Conservation (phyloP, 1,284 basidiomycete species). For the Trametes hirsuta region DNA sequence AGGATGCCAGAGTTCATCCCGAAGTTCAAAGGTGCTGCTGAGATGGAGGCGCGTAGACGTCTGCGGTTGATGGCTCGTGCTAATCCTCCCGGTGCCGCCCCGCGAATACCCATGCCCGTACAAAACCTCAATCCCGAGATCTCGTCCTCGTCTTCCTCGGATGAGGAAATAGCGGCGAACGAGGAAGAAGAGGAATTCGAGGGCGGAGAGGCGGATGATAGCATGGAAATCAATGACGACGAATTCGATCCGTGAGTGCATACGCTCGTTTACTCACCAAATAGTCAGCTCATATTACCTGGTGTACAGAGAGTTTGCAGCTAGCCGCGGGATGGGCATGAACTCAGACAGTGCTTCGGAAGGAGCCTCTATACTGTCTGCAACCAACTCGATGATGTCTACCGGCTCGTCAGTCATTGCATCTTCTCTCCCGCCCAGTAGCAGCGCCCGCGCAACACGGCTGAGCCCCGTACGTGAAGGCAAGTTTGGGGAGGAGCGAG, state of each 20-base stretch:
- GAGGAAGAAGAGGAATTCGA: slow-evolving; percentile 63
- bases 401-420: slow-evolving; percentile 50
- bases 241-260: slow-evolving; percentile 74
- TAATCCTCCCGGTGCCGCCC: slow-evolving; percentile 22
- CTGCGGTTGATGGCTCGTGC: slow-evolving; percentile 52
- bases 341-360: slow-evolving; percentile 64
- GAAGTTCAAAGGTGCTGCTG: slow-evolving; percentile 67
- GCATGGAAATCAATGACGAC: slow-evolving; percentile 65
- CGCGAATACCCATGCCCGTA: slow-evolving; percentile 22
- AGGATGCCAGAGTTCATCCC: slow-evolving; percentile 53
- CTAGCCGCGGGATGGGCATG: slow-evolving; percentile 33
- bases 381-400: slow-evolving; percentile 50
- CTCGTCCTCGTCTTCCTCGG: slow-evolving; percentile 53
- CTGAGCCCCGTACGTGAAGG: slow-evolving; percentile 73
- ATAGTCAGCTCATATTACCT: slow-evolving; percentile 48
- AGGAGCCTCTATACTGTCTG: slow-evolving; percentile 56
- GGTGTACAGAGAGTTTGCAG: slow-evolving; percentile 44
- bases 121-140: slow-evolving; percentile 48
- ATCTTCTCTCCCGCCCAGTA: slow-evolving; percentile 48
- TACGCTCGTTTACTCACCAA: neutral
- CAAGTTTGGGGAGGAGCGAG: slow-evolving; percentile 32
- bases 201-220: slow-evolving; percentile 45
- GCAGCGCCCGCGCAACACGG: slow-evolving; percentile 47
- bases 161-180: slow-evolving; percentile 45
- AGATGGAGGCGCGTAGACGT: slow-evolving; percentile 74